A percentile compares a stretch with the other conserved stretches of the same genome.
phyloP scores from a whole-genome alignment of 257 asterid genomes.

The Solanum chilense region DNA sequence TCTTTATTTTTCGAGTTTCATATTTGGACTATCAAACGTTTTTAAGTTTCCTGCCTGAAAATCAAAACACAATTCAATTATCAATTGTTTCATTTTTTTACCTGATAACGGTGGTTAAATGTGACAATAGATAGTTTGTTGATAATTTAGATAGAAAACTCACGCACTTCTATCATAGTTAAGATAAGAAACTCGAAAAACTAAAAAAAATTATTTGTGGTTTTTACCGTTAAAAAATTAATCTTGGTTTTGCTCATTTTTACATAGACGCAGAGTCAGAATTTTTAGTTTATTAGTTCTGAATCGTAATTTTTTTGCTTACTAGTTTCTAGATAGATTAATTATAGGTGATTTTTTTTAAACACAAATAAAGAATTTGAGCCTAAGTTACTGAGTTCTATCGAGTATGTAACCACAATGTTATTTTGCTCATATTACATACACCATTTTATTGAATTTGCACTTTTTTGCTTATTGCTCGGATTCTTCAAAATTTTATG shows the following conservation, averaged over 20 bases:
- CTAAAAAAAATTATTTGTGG: neutral
- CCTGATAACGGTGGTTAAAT: neutral
- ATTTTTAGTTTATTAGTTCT: neutral
- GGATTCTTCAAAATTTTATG: neutral
- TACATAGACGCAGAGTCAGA: neutral
- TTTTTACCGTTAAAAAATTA: neutral
- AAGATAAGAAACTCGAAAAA: neutral
- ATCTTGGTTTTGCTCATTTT: neutral
- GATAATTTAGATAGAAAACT: too few species aligned
- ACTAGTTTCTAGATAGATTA: neutral
- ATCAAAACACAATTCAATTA: neutral
- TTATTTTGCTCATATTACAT: too few species aligned
- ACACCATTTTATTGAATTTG: too few species aligned
- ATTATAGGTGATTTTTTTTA: neutral
- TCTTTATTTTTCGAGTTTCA: neutral
- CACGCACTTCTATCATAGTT: neutral
- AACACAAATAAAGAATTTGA: neutral
- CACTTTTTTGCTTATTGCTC: neutral
- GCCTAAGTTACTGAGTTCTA: neutral
- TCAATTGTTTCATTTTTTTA: neutral
- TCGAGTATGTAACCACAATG: neutral
- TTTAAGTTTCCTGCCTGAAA: too few species aligned
- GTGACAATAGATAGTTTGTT: too few species aligned
- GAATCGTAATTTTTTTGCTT: neutral
- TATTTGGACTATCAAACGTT: too few species aligned